phyloP scores from a whole-genome alignment of 305 asterid genomes.

The Nicotiana rustica region DNA sequence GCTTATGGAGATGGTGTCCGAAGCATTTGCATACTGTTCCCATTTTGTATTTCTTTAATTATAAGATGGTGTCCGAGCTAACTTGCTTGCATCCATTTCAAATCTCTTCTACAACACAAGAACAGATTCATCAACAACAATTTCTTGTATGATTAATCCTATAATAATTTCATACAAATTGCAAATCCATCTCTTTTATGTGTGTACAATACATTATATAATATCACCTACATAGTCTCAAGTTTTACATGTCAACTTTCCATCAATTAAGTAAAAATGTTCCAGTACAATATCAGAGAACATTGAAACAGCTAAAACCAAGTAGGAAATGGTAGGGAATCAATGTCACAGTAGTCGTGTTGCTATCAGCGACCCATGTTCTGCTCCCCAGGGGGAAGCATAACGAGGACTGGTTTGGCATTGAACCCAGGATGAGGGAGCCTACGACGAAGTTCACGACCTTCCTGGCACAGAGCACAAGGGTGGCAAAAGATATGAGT shows the following conservation, averaged over 20 bases:
- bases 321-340: background rate
- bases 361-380: conserved; percentile 64
- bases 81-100: background rate
- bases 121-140: conserved; percentile 20
- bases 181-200: conserved; percentile 5
- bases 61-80: too few relatives aligned
- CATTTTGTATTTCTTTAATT: too few relatives aligned
- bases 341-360: background rate
- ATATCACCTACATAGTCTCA: background rate
- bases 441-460: conserved; percentile 93
- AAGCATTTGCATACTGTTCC: too few relatives aligned
- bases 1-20: background rate
- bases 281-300: background rate
- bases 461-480: conserved; percentile 96
- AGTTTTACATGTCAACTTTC: conserved; percentile 18
- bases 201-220: conserved; percentile 15
- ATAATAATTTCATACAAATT: background rate
- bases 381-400: conserved; percentile 84
- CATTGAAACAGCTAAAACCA: background rate
- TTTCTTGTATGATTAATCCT: background rate
- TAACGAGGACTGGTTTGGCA: conserved; percentile 60
- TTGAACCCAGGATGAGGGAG: conserved; percentile 79
- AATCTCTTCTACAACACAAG: background rate
- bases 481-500: conserved; percentile 88
- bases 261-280: background rate